These are phyloP conservation scores for Theobroma cacao DNA, from an alignment of 345 rosid genomes.

Conservation along the genomic window DNA sequence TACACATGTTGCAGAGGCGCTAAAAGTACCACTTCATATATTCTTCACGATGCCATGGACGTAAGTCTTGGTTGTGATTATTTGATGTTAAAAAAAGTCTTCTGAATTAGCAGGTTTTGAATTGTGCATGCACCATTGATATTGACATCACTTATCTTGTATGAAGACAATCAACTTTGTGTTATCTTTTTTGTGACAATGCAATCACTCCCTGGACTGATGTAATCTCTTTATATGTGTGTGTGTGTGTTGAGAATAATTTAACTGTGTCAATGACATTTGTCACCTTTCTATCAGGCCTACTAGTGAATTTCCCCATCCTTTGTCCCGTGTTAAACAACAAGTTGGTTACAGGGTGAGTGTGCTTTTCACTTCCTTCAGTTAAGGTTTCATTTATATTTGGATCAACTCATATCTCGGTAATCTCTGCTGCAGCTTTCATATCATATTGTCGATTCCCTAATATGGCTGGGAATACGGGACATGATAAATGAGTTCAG, in stretches of 20 bases:
- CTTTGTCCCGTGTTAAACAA: slow-evolving; percentile 97
- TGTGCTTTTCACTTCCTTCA: slow-evolving; percentile 7
- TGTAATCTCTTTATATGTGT: background rate
- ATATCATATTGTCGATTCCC: slow-evolving; percentile 90
- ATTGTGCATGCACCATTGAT: background rate
- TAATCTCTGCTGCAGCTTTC: slow-evolving; percentile 61
- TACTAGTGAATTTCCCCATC: slow-evolving; percentile 97
- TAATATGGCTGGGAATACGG: slow-evolving; percentile 98
- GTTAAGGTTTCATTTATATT: background rate
- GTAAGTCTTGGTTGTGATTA: slow-evolving; percentile 63
- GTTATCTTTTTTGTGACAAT: slow-evolving; percentile 18
- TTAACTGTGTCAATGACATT: background rate
- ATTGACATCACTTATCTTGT: background rate
- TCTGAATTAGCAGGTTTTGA: background rate
- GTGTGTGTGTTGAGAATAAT: background rate
- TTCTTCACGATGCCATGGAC: slow-evolving; percentile 99
- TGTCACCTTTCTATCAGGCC: slow-evolving; percentile 51
- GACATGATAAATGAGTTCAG: slow-evolving; percentile 96
- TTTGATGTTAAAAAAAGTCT: background rate
- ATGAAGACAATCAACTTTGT: slow-evolving; percentile 2
- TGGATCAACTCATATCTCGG: background rate
- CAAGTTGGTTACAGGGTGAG: slow-evolving; percentile 95
- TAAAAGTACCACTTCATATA: slow-evolving; percentile 84
- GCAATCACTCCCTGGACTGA: background rate
- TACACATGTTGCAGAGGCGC: slow-evolving; percentile 91